Conservation (phyloP, 1,139 yeast species). For the Debaryomyces nepalensis region DNA sequence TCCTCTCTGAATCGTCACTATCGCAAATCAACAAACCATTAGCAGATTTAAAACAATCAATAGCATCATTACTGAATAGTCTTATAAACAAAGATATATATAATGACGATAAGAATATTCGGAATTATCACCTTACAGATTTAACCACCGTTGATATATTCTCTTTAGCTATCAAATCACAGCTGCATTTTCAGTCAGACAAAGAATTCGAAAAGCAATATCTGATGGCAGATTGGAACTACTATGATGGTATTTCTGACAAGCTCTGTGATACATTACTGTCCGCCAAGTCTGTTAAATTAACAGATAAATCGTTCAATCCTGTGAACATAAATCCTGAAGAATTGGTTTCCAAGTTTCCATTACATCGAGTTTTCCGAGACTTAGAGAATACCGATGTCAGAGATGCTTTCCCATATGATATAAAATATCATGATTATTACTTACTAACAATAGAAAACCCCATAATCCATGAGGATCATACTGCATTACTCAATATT, state of each 20-base stretch:
- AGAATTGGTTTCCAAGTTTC: constrained; percentile 13
- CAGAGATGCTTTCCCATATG: constrained; percentile 35
- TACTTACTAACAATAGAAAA: constrained; percentile 38
- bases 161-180: constrained; percentile 29
- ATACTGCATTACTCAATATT: constrained; percentile 26
- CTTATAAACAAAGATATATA: constrained; percentile 11
- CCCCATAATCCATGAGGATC: constrained; percentile 27
- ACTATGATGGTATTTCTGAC: constrained; percentile 14
- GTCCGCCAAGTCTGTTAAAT: constrained; percentile 11
- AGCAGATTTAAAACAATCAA: constrained; percentile 18
- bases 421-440: constrained; percentile 32
- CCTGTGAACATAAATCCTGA: constrained; percentile 7
- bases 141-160: constrained; percentile 36
- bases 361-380: constrained; percentile 6
- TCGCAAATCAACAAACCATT: constrained; percentile 32
- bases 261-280: constrained; percentile 16
- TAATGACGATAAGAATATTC: constrained; percentile 16
- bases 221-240: constrained; percentile 15
- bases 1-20: constrained; percentile 35
- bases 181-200: constrained; percentile 10
- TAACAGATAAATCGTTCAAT: constrained; percentile 11
- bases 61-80: constrained; percentile 20
- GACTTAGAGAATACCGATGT: constrained; percentile 13
- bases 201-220: constrained; percentile 11
- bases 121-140: constrained; percentile 38